Conservation (phyloP, 352 stramenopile genomes). For the Globisporangium irregulare region DNA sequence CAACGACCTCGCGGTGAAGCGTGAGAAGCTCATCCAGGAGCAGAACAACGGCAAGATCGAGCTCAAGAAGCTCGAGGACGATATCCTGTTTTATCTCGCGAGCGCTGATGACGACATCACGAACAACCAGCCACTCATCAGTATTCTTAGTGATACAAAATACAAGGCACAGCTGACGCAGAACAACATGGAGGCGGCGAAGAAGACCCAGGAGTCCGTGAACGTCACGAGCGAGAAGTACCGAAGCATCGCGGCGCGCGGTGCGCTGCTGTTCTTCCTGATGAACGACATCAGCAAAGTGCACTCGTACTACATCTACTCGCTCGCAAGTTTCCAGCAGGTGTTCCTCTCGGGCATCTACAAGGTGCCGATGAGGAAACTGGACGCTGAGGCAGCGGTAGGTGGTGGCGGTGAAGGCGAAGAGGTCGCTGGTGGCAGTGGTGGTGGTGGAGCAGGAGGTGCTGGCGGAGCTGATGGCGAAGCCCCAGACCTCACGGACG, state of each 20-base stretch:
- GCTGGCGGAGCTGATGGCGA: constrained; percentile 2
- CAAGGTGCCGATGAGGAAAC: constrained; percentile 65
- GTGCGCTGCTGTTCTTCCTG: constrained; percentile 94
- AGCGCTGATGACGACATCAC: constrained; percentile 96
- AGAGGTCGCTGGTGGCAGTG: constrained; percentile 10
- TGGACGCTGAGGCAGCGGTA: constrained; percentile 10
- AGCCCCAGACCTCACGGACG: constrained; percentile 79
- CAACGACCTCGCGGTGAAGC: constrained; percentile 73
- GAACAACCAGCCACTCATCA: constrained; percentile 96
- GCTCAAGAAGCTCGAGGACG: constrained; percentile 94
- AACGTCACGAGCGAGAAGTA: constrained; percentile 95
- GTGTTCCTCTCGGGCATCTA: constrained; percentile 96
- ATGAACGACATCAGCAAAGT: constrained; percentile 98
- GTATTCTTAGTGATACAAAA: constrained; percentile 95
- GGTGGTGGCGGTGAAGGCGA: constrained; percentile 12
- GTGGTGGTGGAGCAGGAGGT: constrained; percentile 8
- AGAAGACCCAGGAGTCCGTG: constrained; percentile 91
- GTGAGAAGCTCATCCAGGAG: constrained; percentile 91
- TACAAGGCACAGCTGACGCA: constrained; percentile 89
- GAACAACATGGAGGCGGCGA: constrained; percentile 91
- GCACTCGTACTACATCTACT: constrained; percentile 98
- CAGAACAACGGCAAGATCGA: constrained; percentile 96
- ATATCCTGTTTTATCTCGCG: constrained; percentile 94
- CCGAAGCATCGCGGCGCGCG: constrained; percentile 90
- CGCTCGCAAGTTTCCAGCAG: constrained; percentile 93